Evolutionary conservation across 208 protist species (phyloP), one percentile per base, ranked within the genome.

Genomic region (Leishmania turanica): DNA sequence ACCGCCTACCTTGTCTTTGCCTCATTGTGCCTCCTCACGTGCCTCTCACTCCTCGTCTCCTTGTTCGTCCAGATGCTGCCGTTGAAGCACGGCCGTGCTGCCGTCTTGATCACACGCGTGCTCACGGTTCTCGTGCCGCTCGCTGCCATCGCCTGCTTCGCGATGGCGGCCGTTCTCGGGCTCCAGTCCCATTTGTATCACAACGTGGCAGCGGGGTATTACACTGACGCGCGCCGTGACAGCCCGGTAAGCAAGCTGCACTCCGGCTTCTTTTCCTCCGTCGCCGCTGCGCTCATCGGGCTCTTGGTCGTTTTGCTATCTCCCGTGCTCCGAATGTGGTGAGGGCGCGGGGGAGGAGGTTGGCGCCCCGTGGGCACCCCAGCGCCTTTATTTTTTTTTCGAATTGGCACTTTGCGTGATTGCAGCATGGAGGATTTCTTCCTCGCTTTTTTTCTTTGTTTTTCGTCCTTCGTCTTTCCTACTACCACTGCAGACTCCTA

Each of bases 1-100:
- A 77, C 84, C 3, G 83, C 87, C 69, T 87, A 94, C 69, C 79
- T 92, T 58, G 53, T 81, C 53, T 90, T 91, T 77, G 85, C 81
- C 19, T 54, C 40, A 3, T 7, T 87, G 19, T 84, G 76, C 66
- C 58, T 87, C 3, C 27, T 89, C 62, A 75, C 81, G 40, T 81
- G 80, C 13, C 21, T 93, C 2, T 45, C 71, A n/a, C 78, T 90
- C 21, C 72, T 90, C 70, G 24, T 86, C 4, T 62, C 65, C 19
- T 21, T 85, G 3, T 58, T 90, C 2, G 5, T 88, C 0, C 75
- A 84, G 21, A 37, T 91, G 21, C 53, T 91, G 34, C 82, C 85
- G 0, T 58, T n/a, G 17, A 56, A 62, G 21, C 15, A n/a, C 15
- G 40, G 34, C 3, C 3, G 76, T 31, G 51, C 19, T 49, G 53